phyloP scores from a whole-genome alignment of 1,139 yeast genomes.

The Saccharomyces hybrid region DNA sequence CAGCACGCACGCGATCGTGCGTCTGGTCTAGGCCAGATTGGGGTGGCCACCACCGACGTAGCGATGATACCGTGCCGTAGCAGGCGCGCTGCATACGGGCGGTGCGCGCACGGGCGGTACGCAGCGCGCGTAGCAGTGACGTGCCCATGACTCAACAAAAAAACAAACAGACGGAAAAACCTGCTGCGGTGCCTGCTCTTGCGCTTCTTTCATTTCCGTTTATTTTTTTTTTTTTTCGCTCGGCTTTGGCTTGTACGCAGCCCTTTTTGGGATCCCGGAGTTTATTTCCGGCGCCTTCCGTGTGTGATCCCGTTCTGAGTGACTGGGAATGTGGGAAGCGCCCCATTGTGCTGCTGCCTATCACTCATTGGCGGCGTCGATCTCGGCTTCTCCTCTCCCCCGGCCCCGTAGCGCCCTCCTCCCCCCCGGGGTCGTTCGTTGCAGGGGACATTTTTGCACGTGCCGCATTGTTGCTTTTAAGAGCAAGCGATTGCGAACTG shows the following conservation, averaged over 20 bases:
- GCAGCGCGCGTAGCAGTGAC: not conserved
- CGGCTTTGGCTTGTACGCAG: not conserved
- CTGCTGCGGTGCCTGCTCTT: not conserved
- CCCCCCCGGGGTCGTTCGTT: no score
- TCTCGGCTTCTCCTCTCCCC: not conserved
- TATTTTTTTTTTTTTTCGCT: not conserved
- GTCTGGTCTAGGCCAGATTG: no score
- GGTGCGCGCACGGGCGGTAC: no score
- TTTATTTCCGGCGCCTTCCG: not conserved
- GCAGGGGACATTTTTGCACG: no score
- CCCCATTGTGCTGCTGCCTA: not conserved
- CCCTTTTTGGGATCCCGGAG: constrained; percentile 1
- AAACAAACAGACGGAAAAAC: not conserved
- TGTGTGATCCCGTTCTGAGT: not conserved
- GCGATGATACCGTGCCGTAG: no score
- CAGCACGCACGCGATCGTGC: no score
- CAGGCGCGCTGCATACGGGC: no score
- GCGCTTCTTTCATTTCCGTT: not conserved
- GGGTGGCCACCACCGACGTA: no score
- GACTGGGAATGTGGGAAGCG: not conserved
- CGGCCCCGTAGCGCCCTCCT: no score
- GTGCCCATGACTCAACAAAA: constrained; percentile 1
- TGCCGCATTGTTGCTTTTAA: no score
- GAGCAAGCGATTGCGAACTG: no score
- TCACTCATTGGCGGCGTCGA: not conserved